Base-by-base conservation (phyloP, 2,329 filamentous ascomycete genomes). In the Claviceps fusiformis region DNA sequence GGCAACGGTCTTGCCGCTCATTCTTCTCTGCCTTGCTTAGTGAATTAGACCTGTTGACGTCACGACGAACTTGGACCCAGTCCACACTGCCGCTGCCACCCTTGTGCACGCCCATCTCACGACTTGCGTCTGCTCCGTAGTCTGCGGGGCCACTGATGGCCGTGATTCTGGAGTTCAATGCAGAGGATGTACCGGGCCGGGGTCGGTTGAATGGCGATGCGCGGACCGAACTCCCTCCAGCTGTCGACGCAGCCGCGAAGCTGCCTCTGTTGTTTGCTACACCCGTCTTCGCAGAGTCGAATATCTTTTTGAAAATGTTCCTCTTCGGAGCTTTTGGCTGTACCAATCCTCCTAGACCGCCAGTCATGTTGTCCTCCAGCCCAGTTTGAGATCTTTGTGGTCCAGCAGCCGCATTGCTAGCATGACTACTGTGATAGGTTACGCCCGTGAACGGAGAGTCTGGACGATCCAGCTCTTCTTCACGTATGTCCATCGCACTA, bases 41-140 rank as follows among this genome's bases (percentile, higher is more conserved):
- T 0, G 92, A 93, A 65, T 95, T 97, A 3, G 92, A 95, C 41
- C 93, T 82, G 68, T 98, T 97, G 50, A 98, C 86, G 69, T 98
- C 95, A 49, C 93, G 83, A 41, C 93, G 86, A 27, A 97, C 90
- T 67, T 97, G 91, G n/a, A 98, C 90, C 91, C 93, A 98, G 67
- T 97, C 92, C 15, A 87, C 79, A 11, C 73, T 73, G 13, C 73
- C 73, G 13, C 29, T 31, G 24, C 73, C 62, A 43, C 74, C 78
- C n/a, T 72, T 62, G 41, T 73, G 78, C 7, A 86, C 69, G 2
- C 86, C 89, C 78, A 86, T 86, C 19, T 95, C 89, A 55, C 80
- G 78, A 15, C 82, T 79, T 5, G 78, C 71, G 58, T 82, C 80
- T 49, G 75, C 73, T 54, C 65, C 70, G 56, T 68, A 62, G 31